Evolutionary conservation across 306 rosid genomes (phyloP).

Genomic region (Canavalia ensiformis): DNA sequence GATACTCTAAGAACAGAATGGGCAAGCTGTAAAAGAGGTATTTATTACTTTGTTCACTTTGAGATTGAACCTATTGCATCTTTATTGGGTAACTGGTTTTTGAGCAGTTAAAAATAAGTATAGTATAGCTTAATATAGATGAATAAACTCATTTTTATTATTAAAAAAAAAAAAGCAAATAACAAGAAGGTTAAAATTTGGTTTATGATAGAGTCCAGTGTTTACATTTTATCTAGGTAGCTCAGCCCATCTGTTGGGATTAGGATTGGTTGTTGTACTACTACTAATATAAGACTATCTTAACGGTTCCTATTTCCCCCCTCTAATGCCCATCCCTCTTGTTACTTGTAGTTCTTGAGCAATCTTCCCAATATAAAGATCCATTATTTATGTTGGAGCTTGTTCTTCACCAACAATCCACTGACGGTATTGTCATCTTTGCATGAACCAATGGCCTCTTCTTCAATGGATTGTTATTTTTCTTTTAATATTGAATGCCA

Average conservation of each 20-base stretch:
- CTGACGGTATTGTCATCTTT: conserved; percentile 55
- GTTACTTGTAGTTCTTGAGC: conserved; percentile 70
- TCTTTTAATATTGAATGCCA: conserved; percentile 1
- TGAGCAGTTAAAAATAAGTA: conserved; percentile 35
- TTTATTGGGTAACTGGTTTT: conserved; percentile 36
- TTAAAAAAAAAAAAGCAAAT: neutral
- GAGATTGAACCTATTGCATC: conserved; percentile 31
- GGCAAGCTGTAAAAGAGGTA: conserved; percentile 73
- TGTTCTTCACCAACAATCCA: conserved; percentile 55
- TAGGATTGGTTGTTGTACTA: conserved; percentile 36
- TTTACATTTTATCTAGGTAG: conserved; percentile 30
- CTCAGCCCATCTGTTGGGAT: conserved; percentile 25
- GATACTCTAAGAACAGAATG: conserved; percentile 77
- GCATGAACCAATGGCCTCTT: conserved; percentile 16
- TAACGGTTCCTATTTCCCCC: conserved; percentile 9
- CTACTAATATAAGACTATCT: conserved; percentile 13
- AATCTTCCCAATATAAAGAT: conserved; percentile 73
- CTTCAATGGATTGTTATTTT: conserved; percentile 31
- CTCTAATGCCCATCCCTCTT: conserved; percentile 36
- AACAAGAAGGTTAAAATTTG: conserved; percentile 11
- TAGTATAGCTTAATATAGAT: conserved; percentile 31
- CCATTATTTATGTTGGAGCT: conserved; percentile 73
- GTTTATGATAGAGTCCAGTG: conserved; percentile 10
- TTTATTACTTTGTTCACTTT: conserved; percentile 32
- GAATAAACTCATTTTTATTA: conserved; percentile 18